Conservation (phyloP, 2,329 filamentous ascomycete species). For the Colletotrichum chlorophyti region DNA sequence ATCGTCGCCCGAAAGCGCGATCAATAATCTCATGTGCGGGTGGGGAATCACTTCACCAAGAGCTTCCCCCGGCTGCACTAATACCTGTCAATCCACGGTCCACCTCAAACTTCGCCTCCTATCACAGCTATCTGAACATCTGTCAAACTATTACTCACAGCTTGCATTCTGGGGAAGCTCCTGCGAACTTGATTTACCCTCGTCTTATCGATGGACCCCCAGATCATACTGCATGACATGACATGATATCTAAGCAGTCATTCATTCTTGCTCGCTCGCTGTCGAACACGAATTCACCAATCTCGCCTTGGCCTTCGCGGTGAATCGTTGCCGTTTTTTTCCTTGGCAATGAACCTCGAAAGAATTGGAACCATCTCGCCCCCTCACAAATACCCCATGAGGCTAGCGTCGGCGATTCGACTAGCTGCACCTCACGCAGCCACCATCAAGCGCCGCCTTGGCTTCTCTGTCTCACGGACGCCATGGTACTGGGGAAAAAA, state of each 20-base stretch:
- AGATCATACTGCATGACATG: not conserved
- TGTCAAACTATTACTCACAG: conserved; percentile 24
- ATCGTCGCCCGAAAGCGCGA: conserved; percentile 17
- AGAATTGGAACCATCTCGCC: not conserved
- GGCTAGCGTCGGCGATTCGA: not conserved
- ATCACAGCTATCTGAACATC: conserved; percentile 1
- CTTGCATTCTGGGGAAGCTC: conserved; percentile 17
- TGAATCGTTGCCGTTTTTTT: conserved; percentile 1
- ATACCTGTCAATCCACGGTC: conserved; percentile 2
- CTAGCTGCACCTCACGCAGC: not conserved
- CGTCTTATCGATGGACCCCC: not conserved
- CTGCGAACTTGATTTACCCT: not conserved
- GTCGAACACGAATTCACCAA: too few relatives aligned
- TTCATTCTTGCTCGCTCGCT: not conserved
- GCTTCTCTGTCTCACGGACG: not conserved
- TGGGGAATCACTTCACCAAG: conserved; percentile 19
- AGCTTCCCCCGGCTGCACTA: not conserved
- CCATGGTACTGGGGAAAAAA: not conserved
- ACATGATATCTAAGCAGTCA: conserved; percentile 1
- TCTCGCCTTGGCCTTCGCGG: conserved; percentile 1
- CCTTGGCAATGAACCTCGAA: conserved; percentile 10
- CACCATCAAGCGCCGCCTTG: conserved; percentile 11
- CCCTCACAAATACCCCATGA: not conserved
- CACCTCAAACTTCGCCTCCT: not conserved
- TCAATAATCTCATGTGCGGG: conserved; percentile 1